These are phyloP conservation scores for Hypoxylon sp. DNA, from an alignment of 2,329 filamentous ascomycete genomes.

Conservation along the genomic window DNA sequence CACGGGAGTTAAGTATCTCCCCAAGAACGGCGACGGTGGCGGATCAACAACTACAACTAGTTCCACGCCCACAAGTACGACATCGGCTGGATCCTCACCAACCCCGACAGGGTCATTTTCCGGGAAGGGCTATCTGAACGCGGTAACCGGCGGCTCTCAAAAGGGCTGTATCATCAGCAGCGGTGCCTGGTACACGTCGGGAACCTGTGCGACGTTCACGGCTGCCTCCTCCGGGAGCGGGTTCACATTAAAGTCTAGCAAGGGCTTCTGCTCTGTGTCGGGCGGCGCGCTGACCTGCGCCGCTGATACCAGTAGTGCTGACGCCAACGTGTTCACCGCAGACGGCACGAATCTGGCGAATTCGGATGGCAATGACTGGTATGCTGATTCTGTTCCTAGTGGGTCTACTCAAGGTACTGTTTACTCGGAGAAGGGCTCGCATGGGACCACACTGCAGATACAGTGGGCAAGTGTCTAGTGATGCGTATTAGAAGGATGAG, in stretches of 20 bases:
- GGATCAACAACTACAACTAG: slow-evolving; percentile 24
- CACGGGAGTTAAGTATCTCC: slow-evolving; percentile 75
- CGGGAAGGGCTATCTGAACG: slow-evolving; percentile 74
- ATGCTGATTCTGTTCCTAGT: slow-evolving; percentile 43
- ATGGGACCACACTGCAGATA: slow-evolving; percentile 43
- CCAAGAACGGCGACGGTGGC: slow-evolving; percentile 61
- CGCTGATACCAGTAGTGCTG: slow-evolving; percentile 55
- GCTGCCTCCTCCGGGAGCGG: slow-evolving; percentile 64
- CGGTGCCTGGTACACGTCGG: slow-evolving; percentile 77
- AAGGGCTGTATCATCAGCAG: slow-evolving; percentile 77
- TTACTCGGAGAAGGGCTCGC: slow-evolving; percentile 40
- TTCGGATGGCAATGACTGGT: slow-evolving; percentile 40
- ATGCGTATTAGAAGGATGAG: neutral
- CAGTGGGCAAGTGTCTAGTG: slow-evolving; percentile 41
- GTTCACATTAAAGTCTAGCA: slow-evolving; percentile 71
- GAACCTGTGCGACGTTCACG: slow-evolving; percentile 77
- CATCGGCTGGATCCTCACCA: slow-evolving; percentile 56
- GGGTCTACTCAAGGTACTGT: slow-evolving; percentile 48
- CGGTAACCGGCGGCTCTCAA: slow-evolving; percentile 63
- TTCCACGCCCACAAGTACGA: slow-evolving; percentile 50
- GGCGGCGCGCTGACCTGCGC: slow-evolving; percentile 70
- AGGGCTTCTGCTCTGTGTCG: slow-evolving; percentile 71
- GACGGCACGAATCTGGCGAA: slow-evolving; percentile 43
- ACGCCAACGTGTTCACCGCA: slow-evolving; percentile 43
- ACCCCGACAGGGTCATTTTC: slow-evolving; percentile 57